Evolutionary conservation across 2,329 filamentous ascomycete species (phyloP).

Genomic region (Phaeosphaeriaceae sp.): DNA sequence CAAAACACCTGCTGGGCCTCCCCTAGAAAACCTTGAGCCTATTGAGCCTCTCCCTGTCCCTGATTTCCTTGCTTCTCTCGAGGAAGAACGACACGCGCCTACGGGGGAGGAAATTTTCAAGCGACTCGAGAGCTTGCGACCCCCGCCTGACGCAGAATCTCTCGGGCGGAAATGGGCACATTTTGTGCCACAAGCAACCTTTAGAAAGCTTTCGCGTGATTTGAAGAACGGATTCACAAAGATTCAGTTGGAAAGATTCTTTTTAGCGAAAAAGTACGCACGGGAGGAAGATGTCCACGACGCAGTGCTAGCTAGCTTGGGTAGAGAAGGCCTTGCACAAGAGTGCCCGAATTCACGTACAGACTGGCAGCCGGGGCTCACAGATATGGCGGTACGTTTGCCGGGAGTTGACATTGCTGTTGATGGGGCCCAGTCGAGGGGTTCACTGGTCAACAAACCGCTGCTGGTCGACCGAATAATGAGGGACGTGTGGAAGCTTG

Average conservation of each 20-base stretch:
- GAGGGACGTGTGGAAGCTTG: conserved; percentile 40
- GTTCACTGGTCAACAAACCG: conserved; percentile 31
- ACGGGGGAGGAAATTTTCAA: conserved; percentile 38
- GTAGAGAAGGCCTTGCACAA: conserved; percentile 16
- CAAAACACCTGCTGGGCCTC: background rate
- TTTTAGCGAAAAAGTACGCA: conserved; percentile 33
- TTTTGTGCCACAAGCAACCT: conserved; percentile 35
- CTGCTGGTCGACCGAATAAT: conserved; percentile 44
- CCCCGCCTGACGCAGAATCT: conserved; percentile 18
- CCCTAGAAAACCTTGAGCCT: conserved; percentile 4
- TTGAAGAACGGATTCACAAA: conserved; percentile 37
- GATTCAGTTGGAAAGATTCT: conserved; percentile 41
- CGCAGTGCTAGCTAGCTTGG: conserved; percentile 25
- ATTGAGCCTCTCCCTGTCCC: conserved; percentile 21
- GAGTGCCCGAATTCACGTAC: conserved; percentile 30
- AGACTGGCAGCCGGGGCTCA: conserved; percentile 42
- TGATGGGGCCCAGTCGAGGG: background rate
- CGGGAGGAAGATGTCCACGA: conserved; percentile 18
- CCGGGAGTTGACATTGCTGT: conserved; percentile 24
- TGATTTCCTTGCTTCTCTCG: conserved; percentile 36
- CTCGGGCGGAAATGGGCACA: conserved; percentile 24
- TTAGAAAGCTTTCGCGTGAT: conserved; percentile 30
- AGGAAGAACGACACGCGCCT: conserved; percentile 27
- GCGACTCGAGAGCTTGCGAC: conserved; percentile 41
- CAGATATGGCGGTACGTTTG: conserved; percentile 30